A percentile compares a stretch with the other conserved stretches of the same genome.
These are phyloP conservation scores for Macaranga tanarius DNA, from an alignment of 441 rosid species.

Conservation along the genomic window DNA sequence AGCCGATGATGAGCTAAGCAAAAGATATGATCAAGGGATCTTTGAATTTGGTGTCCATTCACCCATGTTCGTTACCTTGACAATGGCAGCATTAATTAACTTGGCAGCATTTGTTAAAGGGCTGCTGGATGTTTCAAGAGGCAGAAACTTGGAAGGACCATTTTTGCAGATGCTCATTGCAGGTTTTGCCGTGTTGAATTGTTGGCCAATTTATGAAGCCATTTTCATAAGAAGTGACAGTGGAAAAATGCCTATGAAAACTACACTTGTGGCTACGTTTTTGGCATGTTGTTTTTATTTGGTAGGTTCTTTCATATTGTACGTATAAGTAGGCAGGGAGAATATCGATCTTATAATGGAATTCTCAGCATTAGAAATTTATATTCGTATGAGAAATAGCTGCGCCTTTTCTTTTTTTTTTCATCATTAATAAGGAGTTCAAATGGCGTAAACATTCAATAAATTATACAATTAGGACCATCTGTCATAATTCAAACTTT, in stretches of 20 bases:
- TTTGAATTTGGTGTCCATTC: slow-evolving; percentile 63
- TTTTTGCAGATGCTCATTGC: slow-evolving; percentile 40
- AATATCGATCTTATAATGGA: too few relatives aligned
- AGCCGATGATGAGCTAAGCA: slow-evolving; percentile 42
- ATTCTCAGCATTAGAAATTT: too few relatives aligned
- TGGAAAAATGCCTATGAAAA: slow-evolving; percentile 41
- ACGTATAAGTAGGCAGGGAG: too few relatives aligned
- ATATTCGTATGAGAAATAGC: too few relatives aligned
- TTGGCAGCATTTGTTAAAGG: slow-evolving; percentile 40
- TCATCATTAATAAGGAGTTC: too few relatives aligned
- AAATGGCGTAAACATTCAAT: too few relatives aligned
- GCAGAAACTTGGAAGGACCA: slow-evolving; percentile 22
- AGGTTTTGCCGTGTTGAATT: slow-evolving; percentile 46
- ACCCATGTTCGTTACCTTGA: slow-evolving; percentile 48
- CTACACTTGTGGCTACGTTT: slow-evolving; percentile 30
- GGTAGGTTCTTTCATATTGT: slow-evolving; percentile 29
- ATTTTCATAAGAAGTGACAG: slow-evolving; percentile 48
- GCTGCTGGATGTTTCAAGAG: not conserved
- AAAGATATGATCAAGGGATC: slow-evolving; percentile 49
- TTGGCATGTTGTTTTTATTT: slow-evolving; percentile 31
- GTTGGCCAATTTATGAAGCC: slow-evolving; percentile 57
- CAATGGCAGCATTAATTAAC: slow-evolving; percentile 46
- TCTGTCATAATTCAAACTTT: too few relatives aligned
- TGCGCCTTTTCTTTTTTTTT: too few relatives aligned
- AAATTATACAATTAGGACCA: too few relatives aligned